Base-by-base conservation (phyloP, 495 filamentous ascomycete species). In the Xylaria curta region DNA sequence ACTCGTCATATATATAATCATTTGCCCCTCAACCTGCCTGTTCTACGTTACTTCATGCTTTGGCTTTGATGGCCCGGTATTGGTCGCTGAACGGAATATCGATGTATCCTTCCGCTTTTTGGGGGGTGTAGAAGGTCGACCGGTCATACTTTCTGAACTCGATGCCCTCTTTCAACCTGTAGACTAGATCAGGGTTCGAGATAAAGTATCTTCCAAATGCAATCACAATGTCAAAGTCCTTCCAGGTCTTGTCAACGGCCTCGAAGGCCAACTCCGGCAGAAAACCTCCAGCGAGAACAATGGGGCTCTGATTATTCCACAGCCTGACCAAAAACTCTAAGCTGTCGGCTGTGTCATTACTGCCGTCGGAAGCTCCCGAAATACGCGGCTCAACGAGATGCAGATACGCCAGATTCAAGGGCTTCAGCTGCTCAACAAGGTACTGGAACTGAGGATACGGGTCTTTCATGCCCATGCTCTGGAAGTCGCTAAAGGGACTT, bases 111-210 rank as follows among this genome's bases (percentile, higher is more conserved):
- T 84, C 80, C 19, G 80, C 75, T 5, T 81, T 69, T 66, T 82
- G 79, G 0, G 73, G 77, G 2, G 78, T 49, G 69, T 93, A 93
- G 73, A 94, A 93, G 0, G 80, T 83, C 0, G 82, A 76, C 4
- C 90, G 79, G 65, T 92, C 78, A 76, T 92, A 92, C 26, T 78
- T 74, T 4, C 73, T 80, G 31, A 93, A 80, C 31, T 81, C 76
- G 40, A 92, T 80, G 0, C 86, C 86, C 64, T 89, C 75, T 79
- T 85, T 78, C 5, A 94, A 62, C 66, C 87, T 82, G 74, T 86
- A 92, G 0, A 87, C 82, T 66, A 94, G 78, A 78, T 94, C 92
- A 4, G 92, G 91, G 70, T 90, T 94, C 62, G 90, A 82, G 42
- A 91, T 90, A 70, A 89, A 94, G 46, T 82, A 84, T 33, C 89